Conservation (phyloP, 2,329 filamentous ascomycete genomes). For the Monosporascus sp. region DNA sequence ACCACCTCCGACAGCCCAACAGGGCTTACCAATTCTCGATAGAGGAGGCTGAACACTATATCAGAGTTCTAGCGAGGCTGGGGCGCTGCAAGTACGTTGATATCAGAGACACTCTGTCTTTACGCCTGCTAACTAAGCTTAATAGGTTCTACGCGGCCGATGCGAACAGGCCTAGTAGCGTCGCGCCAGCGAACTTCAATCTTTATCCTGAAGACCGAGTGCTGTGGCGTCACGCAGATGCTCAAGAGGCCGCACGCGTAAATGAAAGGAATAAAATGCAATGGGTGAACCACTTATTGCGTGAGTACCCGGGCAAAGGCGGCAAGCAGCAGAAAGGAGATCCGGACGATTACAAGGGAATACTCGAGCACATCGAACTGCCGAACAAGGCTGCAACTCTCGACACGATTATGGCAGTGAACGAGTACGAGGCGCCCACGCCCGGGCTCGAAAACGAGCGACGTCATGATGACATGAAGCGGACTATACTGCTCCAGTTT, state of each 20-base stretch:
- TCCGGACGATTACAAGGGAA: too few relatives aligned
- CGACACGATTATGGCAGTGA: too few relatives aligned
- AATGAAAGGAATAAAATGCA: conserved; percentile 1
- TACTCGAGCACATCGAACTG: too few relatives aligned
- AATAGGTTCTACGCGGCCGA: conserved; percentile 7
- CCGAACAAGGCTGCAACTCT: too few relatives aligned
- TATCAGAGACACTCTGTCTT: background rate
- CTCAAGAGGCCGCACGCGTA: background rate
- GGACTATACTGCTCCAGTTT: background rate
- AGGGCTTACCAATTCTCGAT: conserved; percentile 23
- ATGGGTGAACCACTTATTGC: conserved; percentile 2
- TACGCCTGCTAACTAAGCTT: conserved; percentile 7
- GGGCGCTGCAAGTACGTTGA: conserved; percentile 22
- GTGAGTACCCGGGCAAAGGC: background rate
- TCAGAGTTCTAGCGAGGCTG: conserved; percentile 9
- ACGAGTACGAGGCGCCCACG: too few relatives aligned
- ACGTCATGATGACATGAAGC: background rate
- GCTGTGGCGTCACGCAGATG: conserved; percentile 19
- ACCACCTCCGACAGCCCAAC: conserved; percentile 17
- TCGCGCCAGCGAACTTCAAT: conserved; percentile 15
- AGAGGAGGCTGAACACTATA: conserved; percentile 14
- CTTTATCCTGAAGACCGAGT: conserved; percentile 25
- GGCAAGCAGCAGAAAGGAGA: too few relatives aligned
- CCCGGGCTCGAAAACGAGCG: too few relatives aligned
- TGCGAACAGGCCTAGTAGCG: conserved; percentile 1